phyloP scores from a whole-genome alignment of 305 asterid species.

The Fraxinus nigra region DNA sequence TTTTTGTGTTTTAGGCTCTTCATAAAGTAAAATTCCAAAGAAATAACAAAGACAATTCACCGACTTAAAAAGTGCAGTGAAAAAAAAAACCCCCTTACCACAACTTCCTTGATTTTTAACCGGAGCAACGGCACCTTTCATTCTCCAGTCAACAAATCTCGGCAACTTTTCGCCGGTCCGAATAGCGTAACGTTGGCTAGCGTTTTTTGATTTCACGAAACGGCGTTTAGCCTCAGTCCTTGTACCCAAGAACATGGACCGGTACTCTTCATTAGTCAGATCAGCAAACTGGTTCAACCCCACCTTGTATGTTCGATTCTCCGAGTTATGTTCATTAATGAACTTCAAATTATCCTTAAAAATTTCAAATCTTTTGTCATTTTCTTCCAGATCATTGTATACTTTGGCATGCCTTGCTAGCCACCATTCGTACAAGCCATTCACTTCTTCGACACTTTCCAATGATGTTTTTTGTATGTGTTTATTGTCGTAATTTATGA shows the following conservation, averaged over 20 bases:
- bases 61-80: background rate
- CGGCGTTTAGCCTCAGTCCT: slow-evolving; percentile 51
- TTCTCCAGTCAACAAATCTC: slow-evolving; percentile 76
- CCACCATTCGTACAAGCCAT: slow-evolving; percentile 58
- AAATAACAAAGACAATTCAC: background rate
- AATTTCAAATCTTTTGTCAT: slow-evolving; percentile 50
- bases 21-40: background rate
- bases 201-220: slow-evolving; percentile 43
- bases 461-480: background rate
- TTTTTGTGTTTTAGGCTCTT: background rate
- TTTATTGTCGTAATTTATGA: slow-evolving; percentile 21
- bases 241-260: slow-evolving; percentile 53
- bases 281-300: slow-evolving; percentile 79
- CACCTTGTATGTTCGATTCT: slow-evolving; percentile 54
- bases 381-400: slow-evolving; percentile 60
- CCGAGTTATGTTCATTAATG: slow-evolving; percentile 52
- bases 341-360: slow-evolving; percentile 68
- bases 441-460: slow-evolving; percentile 39
- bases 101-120: slow-evolving; percentile 75
- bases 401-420: slow-evolving; percentile 54
- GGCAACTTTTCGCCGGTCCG: slow-evolving; percentile 48
- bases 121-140: slow-evolving; percentile 63
- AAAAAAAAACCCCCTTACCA: slow-evolving; percentile 34
- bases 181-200: slow-evolving; percentile 41
- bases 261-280: slow-evolving; percentile 63